Evolutionary conservation across 164 flowering plant species (phyloP).

Genomic region (Santalum album): DNA sequence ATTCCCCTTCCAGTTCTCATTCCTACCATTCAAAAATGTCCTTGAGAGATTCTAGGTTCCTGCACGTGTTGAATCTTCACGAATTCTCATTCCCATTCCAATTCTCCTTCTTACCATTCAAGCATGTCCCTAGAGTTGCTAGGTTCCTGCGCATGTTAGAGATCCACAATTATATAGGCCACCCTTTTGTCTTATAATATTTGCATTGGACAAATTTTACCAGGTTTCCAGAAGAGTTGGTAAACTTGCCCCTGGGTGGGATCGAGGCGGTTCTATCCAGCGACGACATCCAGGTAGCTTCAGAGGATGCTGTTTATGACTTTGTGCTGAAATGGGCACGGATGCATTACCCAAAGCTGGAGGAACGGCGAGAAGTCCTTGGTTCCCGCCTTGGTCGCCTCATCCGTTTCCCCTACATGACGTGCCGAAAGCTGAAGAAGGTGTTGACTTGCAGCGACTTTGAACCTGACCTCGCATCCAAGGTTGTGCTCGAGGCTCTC

Average conservation of each 20-base stretch:
- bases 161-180: too few species aligned
- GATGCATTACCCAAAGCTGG: conserved; percentile 27
- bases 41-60: too few species aligned
- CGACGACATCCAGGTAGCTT: conserved; percentile 37
- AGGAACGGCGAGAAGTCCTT: conserved; percentile 31
- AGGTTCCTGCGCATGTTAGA: too few species aligned
- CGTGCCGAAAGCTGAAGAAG: conserved; percentile 36
- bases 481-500: conserved; percentile 44
- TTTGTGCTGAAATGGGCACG: conserved; percentile 39
- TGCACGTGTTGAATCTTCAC: too few species aligned
- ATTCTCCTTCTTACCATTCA: too few species aligned
- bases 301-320: conserved; percentile 41
- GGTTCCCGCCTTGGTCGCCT: conserved; percentile 26
- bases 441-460: conserved; percentile 38
- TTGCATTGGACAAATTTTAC: not conserved
- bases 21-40: too few species aligned
- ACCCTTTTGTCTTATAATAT: not conserved
- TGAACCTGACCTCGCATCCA: conserved; percentile 29
- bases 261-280: conserved; percentile 37
- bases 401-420: conserved; percentile 44
- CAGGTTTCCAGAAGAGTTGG: conserved; percentile 34
- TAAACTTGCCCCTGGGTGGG: conserved; percentile 36
- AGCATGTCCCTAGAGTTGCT: too few species aligned
- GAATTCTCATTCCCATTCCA: too few species aligned
- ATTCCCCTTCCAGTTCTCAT: too few species aligned